A percentile compares a stretch with the other conserved stretches of the same genome.
These are phyloP conservation scores for Candida ficus DNA, from an alignment of 805 yeast species.

Conservation along the genomic window DNA sequence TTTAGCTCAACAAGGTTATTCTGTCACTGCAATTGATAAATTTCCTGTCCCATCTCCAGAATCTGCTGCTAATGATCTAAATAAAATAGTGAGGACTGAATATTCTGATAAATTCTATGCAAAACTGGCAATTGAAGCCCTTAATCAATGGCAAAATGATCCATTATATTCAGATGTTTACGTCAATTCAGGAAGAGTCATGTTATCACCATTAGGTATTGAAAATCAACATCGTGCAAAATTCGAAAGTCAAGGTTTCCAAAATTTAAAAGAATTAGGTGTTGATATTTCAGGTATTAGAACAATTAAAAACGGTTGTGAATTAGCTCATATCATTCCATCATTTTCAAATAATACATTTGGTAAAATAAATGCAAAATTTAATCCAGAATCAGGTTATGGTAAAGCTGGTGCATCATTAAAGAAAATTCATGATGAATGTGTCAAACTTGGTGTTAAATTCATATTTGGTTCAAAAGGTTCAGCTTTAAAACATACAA, in stretches of 20 bases:
- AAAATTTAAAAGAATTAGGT: constrained; percentile 26
- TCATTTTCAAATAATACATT: constrained; percentile 24
- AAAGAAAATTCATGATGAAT: constrained; percentile 26
- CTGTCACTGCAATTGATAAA: constrained; percentile 35
- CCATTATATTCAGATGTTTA: constrained; percentile 30
- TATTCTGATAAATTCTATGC: constrained; percentile 40
- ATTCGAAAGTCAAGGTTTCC: constrained; percentile 34
- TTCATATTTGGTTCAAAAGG: constrained; percentile 32
- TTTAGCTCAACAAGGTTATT: constrained; percentile 26
- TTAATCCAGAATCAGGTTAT: constrained; percentile 38
- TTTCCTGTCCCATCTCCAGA: constrained; percentile 38
- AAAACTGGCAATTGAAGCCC: constrained; percentile 40
- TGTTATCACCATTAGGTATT: constrained; percentile 27
- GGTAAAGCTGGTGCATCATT: constrained; percentile 38
- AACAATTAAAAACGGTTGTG: constrained; percentile 27
- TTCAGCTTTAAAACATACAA: constrained; percentile 15
- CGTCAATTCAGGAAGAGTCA: constrained; percentile 38
- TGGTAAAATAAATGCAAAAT: constrained; percentile 24
- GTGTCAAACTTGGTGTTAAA: constrained; percentile 28
- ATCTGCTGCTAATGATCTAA: constrained; percentile 45
- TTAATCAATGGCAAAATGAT: constrained; percentile 33
- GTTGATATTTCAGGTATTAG: constrained; percentile 24
- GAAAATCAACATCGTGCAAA: constrained; percentile 30
- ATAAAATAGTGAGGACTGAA: constrained; percentile 45
- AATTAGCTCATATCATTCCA: constrained; percentile 25